phyloP scores from a whole-genome alignment of 805 yeast genomes.

The Maudiozyma saulgeensis region DNA sequence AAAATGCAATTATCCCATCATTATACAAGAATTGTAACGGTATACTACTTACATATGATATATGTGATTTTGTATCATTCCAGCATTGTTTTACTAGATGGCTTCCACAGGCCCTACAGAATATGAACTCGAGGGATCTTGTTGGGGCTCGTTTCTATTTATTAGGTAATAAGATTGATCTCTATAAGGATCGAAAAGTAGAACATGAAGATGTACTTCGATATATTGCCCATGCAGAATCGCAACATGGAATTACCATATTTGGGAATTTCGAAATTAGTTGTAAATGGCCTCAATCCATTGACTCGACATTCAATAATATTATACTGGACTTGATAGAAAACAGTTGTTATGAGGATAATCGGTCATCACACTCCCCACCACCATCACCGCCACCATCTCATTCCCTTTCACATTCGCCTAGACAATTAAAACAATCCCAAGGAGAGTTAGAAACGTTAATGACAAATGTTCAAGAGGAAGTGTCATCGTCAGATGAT shows the following conservation, averaged over 20 bases:
- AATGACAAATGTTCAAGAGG: background rate
- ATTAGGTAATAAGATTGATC: constrained; percentile 39
- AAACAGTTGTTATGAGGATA: constrained; percentile 29
- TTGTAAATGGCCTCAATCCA: constrained; percentile 34
- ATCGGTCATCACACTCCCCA: background rate
- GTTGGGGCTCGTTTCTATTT: constrained; percentile 31
- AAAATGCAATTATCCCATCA: constrained; percentile 37
- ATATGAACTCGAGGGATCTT: constrained; percentile 21
- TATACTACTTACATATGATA: constrained; percentile 36
- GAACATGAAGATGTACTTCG: constrained; percentile 32
- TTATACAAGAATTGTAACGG: constrained; percentile 41
- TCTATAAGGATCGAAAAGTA: constrained; percentile 30
- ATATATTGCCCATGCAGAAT: constrained; percentile 25
- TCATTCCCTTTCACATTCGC: background rate
- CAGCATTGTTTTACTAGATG: constrained; percentile 32
- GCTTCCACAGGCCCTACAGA: constrained; percentile 35
- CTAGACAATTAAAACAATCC: background rate
- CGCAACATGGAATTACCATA: constrained; percentile 27
- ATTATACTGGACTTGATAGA: constrained; percentile 35
- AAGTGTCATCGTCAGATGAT: constrained; percentile 2
- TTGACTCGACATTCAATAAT: constrained; percentile 31
- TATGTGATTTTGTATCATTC: constrained; percentile 32
- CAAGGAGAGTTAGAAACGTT: background rate
- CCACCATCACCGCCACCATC: background rate
- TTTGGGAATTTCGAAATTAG: constrained; percentile 40